Evolutionary conservation across 176 grass and related monocot genomes (phyloP).

Genomic region (Dactylis glomerata): DNA sequence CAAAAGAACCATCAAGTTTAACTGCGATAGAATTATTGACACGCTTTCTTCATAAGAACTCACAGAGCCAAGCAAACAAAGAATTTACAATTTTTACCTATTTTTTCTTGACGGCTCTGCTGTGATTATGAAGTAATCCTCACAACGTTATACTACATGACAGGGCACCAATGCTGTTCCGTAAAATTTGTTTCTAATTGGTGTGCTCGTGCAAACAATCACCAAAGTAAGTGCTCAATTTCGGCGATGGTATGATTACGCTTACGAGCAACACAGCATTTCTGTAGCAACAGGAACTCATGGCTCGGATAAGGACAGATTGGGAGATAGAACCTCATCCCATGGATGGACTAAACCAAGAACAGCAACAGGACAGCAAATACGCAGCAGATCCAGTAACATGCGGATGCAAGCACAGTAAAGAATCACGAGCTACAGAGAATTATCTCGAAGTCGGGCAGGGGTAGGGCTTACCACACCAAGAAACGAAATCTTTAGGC

Average conservation of each 20-base stretch:
- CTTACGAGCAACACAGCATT: neutral
- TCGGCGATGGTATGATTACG: neutral
- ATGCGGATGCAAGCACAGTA: neutral
- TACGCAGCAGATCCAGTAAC: neutral
- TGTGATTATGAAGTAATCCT: neutral
- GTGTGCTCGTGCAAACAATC: neutral
- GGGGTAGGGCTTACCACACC: neutral
- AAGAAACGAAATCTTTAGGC: constrained; percentile 10
- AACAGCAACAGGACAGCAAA: neutral
- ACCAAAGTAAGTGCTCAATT: neutral
- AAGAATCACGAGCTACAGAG: neutral
- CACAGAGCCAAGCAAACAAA: neutral
- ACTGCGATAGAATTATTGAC: neutral
- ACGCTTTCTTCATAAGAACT: neutral
- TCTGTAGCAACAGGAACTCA: neutral
- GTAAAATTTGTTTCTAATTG: neutral
- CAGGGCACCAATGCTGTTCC: neutral
- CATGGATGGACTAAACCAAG: neutral
- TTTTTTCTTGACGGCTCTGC: neutral
- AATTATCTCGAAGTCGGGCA: neutral
- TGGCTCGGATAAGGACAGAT: neutral
- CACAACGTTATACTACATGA: neutral
- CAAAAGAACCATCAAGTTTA: neutral
- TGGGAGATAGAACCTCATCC: neutral
- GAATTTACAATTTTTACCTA: neutral